phyloP scores from a whole-genome alignment of 2,329 filamentous ascomycete genomes.

The Beauveria medogensis region DNA sequence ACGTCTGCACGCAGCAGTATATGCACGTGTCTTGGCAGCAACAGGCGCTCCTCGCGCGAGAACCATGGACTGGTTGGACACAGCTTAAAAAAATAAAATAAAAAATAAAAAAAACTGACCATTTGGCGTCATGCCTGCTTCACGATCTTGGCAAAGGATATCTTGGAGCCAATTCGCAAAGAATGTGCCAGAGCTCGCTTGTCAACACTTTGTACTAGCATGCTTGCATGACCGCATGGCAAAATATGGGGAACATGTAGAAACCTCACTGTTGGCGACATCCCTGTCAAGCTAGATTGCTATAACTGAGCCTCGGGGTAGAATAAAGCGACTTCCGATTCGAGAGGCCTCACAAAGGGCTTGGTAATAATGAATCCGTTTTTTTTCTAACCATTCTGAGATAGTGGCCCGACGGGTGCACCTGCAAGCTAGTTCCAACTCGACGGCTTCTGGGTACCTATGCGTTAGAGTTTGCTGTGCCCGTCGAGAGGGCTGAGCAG shows the following conservation, averaged over 20 bases:
- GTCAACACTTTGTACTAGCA: background rate
- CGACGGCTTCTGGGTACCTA: background rate
- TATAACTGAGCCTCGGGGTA: background rate
- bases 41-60: background rate
- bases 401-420: background rate
- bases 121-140: background rate
- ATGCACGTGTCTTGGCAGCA: background rate
- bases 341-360: background rate
- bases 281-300: background rate
- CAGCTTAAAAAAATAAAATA: too few species aligned
- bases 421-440: background rate
- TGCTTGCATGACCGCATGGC: background rate
- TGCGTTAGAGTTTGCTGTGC: background rate
- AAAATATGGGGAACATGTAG: background rate
- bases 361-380: background rate
- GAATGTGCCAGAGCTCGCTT: background rate
- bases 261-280: background rate
- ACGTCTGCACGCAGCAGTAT: background rate
- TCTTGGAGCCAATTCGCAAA: background rate
- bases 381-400: background rate
- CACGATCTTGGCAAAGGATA: background rate
- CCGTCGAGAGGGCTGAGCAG: slow-evolving; percentile 5
- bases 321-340: background rate
- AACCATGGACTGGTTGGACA: too few species aligned
- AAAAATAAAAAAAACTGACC: too few species aligned